Evolutionary conservation across 2,329 filamentous ascomycete genomes (phyloP).

Genomic region (Aspergillus proliferans): DNA sequence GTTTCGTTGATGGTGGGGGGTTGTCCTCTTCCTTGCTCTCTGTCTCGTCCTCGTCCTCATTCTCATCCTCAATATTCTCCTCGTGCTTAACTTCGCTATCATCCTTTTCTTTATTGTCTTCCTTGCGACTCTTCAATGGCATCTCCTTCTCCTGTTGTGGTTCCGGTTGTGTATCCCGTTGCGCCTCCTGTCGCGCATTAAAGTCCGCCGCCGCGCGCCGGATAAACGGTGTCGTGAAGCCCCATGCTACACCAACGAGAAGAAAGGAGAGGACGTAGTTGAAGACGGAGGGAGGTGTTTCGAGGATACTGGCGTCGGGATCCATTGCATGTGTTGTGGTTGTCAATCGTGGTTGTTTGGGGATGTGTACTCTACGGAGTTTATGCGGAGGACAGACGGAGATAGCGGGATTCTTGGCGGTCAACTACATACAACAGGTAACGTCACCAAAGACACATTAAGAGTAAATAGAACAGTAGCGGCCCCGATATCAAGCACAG

Average conservation of each 20-base stretch:
- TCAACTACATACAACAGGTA: no score
- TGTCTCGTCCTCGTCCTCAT: constrained; percentile 1
- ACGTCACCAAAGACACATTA: background rate
- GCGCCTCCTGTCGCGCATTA: constrained; percentile 48
- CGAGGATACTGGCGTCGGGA: constrained; percentile 21
- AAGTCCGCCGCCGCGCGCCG: constrained; percentile 74
- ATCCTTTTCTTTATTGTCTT: constrained; percentile 8
- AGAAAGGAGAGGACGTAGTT: constrained; percentile 87
- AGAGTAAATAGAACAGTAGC: background rate
- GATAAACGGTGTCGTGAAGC: constrained; percentile 88
- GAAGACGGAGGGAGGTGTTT: constrained; percentile 43
- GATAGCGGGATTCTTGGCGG: no score
- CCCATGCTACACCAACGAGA: constrained; percentile 87
- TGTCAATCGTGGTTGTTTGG: no score
- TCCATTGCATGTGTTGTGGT: constrained; percentile 20
- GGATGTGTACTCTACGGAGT: no score
- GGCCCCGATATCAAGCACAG: background rate
- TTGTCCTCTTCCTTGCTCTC: no score
- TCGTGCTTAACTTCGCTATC: constrained; percentile 14
- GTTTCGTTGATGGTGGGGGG: background rate
- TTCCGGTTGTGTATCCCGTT: constrained; percentile 8
- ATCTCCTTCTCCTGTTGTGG: background rate
- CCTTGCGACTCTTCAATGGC: background rate
- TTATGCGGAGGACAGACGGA: no score
- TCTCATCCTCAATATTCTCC: constrained; percentile 8